A percentile compares a stretch with the other conserved stretches of the same genome.
Evolutionary conservation across 2,329 filamentous ascomycete genomes (phyloP).

Genomic region (Aspergillus sp.): DNA sequence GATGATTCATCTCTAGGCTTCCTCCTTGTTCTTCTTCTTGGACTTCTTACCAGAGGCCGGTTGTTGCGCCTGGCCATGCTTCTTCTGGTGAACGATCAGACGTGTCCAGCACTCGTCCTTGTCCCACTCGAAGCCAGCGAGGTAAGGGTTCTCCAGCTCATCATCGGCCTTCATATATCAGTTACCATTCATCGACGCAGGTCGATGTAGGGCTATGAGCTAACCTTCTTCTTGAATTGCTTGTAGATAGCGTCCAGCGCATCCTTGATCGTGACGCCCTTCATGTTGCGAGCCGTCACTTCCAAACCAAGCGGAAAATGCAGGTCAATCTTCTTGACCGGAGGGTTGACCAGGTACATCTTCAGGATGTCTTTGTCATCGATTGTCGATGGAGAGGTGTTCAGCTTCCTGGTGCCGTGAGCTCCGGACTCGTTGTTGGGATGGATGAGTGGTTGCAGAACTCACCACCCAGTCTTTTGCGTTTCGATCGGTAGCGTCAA

Average conservation of each 20-base stretch:
- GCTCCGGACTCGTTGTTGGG: background rate
- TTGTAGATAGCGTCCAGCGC: conserved; percentile 94
- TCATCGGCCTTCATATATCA: conserved; percentile 65
- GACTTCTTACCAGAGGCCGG: conserved; percentile 52
- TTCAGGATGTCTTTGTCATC: conserved; percentile 85
- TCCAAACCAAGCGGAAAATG: conserved; percentile 85
- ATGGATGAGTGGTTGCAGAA: background rate
- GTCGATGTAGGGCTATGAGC: conserved; percentile 25
- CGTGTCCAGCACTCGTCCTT: conserved; percentile 86
- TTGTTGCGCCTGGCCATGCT: conserved; percentile 54
- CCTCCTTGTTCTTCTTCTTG: conserved; percentile 60
- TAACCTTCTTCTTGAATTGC: conserved; percentile 92
- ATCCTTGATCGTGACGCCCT: conserved; percentile 96
- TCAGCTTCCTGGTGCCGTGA: conserved; percentile 72
- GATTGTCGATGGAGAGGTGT: conserved; percentile 72
- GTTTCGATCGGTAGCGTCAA: conserved; percentile 34
- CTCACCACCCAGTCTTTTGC: conserved; percentile 35
- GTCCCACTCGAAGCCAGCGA: conserved; percentile 95
- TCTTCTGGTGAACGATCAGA: conserved; percentile 81
- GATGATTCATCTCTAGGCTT: conserved; percentile 26
- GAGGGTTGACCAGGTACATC: conserved; percentile 73
- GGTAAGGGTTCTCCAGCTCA: conserved; percentile 81
- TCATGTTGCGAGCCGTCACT: conserved; percentile 84
- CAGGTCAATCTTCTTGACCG: conserved; percentile 91
- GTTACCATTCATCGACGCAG: background rate